Base-by-base conservation (phyloP, 129 eudicot species). In the Dittrichia graveolens region DNA sequence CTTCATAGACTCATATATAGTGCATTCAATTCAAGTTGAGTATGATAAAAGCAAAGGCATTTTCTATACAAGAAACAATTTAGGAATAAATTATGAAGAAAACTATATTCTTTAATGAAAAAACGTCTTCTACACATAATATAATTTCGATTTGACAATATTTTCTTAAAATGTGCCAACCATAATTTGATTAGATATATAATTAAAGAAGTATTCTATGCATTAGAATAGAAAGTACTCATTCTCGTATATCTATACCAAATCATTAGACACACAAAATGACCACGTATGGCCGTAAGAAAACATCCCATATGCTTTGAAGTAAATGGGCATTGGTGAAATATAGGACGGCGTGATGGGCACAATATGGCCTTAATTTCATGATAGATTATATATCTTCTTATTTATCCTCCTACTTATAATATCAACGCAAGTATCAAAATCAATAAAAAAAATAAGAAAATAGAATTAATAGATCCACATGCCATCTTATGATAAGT, bases 291-390 rank as follows among this genome's bases (percentile, higher is more conserved):
- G 15, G 19, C 14, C 46, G 18, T n/a, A 19, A 2, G 11, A 6
- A 53, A 54, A 18, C 53, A 2, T 38, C 3, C 9, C 75, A 54
- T 69, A 52, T 69, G 75, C 4, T 69, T 24, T 54, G 40, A 53
- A 69, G 64, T 53, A 16, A 53, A 69, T 16, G 63, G 63, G 18
- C 5, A 54, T 16, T 53, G 11, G 62, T 69, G 49, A 39, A 12
- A 69, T 39, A 6, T 53, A 54, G 57, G 38, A 54, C 40, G 41
- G 2, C 0, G 19, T 54, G 31, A 54, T 53, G 24, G 75, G 50
- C 63, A 16, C 63, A 53, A 3, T 54, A 69, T 39, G 61, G n/a
- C 15, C 24, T 31, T 58, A 8, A 24, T 24, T n/a, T n/a, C n/a
- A n/a, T n/a, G n/a, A n/a, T n/a, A n/a, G n/a, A n/a, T n/a, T n/a